Conservation (phyloP, 768 basidiomycete species). For the Hericium coralloides region DNA sequence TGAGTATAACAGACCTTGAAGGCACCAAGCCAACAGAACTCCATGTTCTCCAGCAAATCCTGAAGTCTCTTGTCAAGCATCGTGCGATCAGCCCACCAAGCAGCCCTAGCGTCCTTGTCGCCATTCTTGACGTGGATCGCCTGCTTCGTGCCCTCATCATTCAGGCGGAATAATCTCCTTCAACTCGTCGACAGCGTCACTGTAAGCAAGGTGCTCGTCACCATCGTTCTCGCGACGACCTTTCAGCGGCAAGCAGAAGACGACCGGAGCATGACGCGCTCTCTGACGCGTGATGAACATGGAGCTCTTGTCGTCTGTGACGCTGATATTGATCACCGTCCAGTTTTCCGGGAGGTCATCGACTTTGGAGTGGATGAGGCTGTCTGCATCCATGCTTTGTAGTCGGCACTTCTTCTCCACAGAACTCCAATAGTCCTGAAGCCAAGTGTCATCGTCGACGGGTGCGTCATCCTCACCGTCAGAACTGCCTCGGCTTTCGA, state of each 20-base stretch:
- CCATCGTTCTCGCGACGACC: slow-evolving; percentile 71
- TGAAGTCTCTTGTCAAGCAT: slow-evolving; percentile 71
- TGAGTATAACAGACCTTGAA: slow-evolving; percentile 65
- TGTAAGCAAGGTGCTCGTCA: slow-evolving; percentile 63
- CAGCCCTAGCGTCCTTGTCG: slow-evolving; percentile 51
- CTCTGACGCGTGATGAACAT: slow-evolving; percentile 80
- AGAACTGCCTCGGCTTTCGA: slow-evolving; percentile 11
- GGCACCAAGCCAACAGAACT: slow-evolving; percentile 94
- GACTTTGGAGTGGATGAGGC: slow-evolving; percentile 33
- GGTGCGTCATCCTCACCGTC: slow-evolving; percentile 31
- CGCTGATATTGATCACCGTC: slow-evolving; percentile 76
- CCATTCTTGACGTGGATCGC: slow-evolving; percentile 66
- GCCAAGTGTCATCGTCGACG: slow-evolving; percentile 18
- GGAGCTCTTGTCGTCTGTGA: slow-evolving; percentile 76
- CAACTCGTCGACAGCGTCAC: slow-evolving; percentile 66
- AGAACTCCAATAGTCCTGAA: slow-evolving; percentile 54
- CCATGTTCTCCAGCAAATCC: slow-evolving; percentile 73
- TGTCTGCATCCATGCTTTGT: slow-evolving; percentile 31
- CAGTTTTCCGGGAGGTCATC: slow-evolving; percentile 61
- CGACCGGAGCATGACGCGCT: slow-evolving; percentile 48
- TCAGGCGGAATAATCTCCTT: slow-evolving; percentile 75
- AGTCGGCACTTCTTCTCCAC: slow-evolving; percentile 47
- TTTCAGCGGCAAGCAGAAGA: slow-evolving; percentile 86
- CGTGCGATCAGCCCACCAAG: slow-evolving; percentile 82
- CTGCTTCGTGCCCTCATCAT: slow-evolving; percentile 64